Percentiles rank a stretch among this genome's conserved stretches.
These are phyloP conservation scores for Camellia japonica DNA, from an alignment of 148 eudicot genomes.

Conservation along the genomic window DNA sequence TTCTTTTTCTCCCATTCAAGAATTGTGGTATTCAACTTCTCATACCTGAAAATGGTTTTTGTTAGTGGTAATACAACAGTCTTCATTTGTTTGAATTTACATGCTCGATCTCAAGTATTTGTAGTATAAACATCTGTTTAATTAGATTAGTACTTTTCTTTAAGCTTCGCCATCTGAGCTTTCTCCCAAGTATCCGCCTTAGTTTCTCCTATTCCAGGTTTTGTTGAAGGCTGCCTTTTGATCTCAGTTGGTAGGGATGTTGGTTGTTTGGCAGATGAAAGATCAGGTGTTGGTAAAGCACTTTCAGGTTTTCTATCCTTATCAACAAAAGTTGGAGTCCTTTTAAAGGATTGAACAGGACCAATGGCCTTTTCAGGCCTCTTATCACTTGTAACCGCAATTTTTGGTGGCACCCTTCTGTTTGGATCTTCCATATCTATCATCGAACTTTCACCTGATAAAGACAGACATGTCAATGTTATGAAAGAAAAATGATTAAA, in stretches of 20 bases:
- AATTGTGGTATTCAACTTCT: slow-evolving; percentile 53
- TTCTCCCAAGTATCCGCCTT: slow-evolving; percentile 75
- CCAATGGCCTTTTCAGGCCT: slow-evolving; percentile 41
- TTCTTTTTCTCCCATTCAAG: slow-evolving; percentile 79
- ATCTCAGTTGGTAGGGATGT: slow-evolving; percentile 26
- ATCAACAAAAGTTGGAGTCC: slow-evolving; percentile 40
- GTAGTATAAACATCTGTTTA: background rate
- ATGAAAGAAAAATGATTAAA: background rate
- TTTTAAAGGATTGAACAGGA: slow-evolving; percentile 42
- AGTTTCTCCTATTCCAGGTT: slow-evolving; percentile 24
- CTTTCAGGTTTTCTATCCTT: slow-evolving; percentile 25
- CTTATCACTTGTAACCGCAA: slow-evolving; percentile 22
- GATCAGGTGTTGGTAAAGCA: slow-evolving; percentile 18
- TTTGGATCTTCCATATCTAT: slow-evolving; percentile 21
- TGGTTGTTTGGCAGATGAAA: slow-evolving; percentile 29
- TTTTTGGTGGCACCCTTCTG: slow-evolving; percentile 8
- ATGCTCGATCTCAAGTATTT: background rate
- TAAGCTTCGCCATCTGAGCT: slow-evolving; percentile 59
- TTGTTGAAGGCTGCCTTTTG: slow-evolving; percentile 20
- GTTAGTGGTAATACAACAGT: background rate
- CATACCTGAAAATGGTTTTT: slow-evolving; percentile 48
- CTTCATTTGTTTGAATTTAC: background rate
- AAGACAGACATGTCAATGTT: background rate
- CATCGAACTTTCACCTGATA: slow-evolving; percentile 31
- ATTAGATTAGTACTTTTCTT: slow-evolving; percentile 32